Base-by-base conservation (phyloP, 495 filamentous ascomycete species). In the Penicillium ucsense region DNA sequence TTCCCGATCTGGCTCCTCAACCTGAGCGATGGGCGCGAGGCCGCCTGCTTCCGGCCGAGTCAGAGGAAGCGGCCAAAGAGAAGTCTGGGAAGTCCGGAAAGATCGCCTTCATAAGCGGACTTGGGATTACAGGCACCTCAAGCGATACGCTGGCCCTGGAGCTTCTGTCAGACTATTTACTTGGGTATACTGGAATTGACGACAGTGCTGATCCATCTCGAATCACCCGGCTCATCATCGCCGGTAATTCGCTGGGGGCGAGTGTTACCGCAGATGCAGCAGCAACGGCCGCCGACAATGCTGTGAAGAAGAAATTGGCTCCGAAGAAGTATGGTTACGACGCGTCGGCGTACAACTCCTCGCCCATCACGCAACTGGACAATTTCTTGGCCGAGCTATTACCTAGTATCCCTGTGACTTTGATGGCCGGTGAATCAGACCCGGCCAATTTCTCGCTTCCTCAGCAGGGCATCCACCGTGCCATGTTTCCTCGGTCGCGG, bases 321-420 rank as follows among this genome's bases (percentile, higher is more conserved):
- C 64, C 62, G 29, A 94, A 91, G 60, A 95, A 92, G 52, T 97
- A 97, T 67, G 91, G 94, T 43, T 97, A 97, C 69, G 92, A 97
- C 63, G 80, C 85, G 45, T 79, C 82, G 31, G 65, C 85, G 2
- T 97, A 95, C 70, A 92, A 97, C 62, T 73, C 90, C 8, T 65
- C 82, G 0, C 94, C 92, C 3, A 88, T 88, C 5, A 81, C 81
- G 35, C 83, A 82, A 42, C 74, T 99, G 33, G 92, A 99, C 65
- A 70, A 77, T 20, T 91, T 95, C 68, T 75, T 99, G 6, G 73
- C 84, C 2, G 73, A 81, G 31, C 72, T 99, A 29, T 75, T 97
- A 9, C 88, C 91, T 8, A 80, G 80, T 47, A 76, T 96, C 57
- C 83, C 91, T 20, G 62, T 95, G 51, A 88, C 91, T 0, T 63